Percentiles rank a stretch among this genome's conserved stretches.
phyloP scores from a whole-genome alignment of 2,329 filamentous ascomycete species.

The Venturia aucupariae region DNA sequence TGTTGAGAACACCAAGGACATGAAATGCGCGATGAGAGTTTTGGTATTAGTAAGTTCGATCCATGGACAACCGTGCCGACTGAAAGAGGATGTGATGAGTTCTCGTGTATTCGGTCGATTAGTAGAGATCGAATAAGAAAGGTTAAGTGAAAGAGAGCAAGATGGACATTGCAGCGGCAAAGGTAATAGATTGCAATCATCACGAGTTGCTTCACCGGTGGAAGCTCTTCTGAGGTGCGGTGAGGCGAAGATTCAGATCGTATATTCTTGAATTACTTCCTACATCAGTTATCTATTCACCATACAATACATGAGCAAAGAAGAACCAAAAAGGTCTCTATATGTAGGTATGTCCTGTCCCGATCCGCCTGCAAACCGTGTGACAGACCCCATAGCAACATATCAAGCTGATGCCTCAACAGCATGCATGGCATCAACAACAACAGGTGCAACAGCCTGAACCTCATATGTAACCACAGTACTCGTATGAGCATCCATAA shows the following conservation, averaged over 20 bases:
- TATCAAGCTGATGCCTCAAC: not conserved
- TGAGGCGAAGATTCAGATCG: not conserved
- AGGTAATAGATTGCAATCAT: too few relatives aligned
- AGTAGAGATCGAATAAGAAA: too few relatives aligned
- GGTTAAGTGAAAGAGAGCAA: too few relatives aligned
- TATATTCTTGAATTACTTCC: not conserved
- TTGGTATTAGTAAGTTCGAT: too few relatives aligned
- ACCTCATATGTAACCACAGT: not conserved
- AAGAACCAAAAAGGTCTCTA: slow-evolving; percentile 7
- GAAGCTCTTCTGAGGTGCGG: too few relatives aligned
- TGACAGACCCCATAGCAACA: not conserved
- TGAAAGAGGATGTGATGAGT: too few relatives aligned
- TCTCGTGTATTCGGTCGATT: too few relatives aligned
- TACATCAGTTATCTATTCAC: not conserved
- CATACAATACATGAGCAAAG: slow-evolving; percentile 5
- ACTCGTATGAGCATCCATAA: not conserved
- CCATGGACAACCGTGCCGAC: too few relatives aligned
- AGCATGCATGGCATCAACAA: not conserved
- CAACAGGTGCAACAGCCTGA: not conserved
- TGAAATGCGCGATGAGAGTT: too few relatives aligned
- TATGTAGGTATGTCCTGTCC: not conserved
- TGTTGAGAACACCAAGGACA: too few relatives aligned
- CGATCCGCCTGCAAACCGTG: not conserved
- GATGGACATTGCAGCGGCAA: too few relatives aligned
- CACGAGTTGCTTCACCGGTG: too few relatives aligned